Evolutionary conservation across 1,139 yeast species (phyloP).

Genomic region (Pichia sp.): DNA sequence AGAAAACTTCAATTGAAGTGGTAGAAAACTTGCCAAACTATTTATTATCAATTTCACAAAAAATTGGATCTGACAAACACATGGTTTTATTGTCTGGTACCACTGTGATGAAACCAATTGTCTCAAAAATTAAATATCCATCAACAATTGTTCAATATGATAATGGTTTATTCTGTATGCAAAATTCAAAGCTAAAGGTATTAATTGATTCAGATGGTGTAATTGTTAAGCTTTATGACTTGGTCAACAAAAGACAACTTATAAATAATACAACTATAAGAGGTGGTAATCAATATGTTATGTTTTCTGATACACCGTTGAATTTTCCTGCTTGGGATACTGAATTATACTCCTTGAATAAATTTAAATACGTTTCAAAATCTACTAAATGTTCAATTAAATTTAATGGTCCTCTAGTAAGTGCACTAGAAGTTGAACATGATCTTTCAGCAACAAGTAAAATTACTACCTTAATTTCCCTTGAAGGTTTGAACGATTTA

Average conservation of each 20-base stretch:
- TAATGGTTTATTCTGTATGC: conserved; percentile 40
- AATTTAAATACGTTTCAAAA: conserved; percentile 49
- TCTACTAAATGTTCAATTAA: conserved; percentile 42
- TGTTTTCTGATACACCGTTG: conserved; percentile 86
- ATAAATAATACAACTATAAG: conserved; percentile 46
- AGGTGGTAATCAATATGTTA: conserved; percentile 73
- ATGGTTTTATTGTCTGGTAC: conserved; percentile 20
- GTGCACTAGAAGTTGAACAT: conserved; percentile 57
- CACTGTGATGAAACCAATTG: conserved; percentile 23
- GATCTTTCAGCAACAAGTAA: conserved; percentile 50
- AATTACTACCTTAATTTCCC: conserved; percentile 64
- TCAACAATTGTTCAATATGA: conserved; percentile 38
- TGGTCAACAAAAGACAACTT: conserved; percentile 56
- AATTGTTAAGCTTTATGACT: conserved; percentile 61
- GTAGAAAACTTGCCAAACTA: conserved; percentile 27
- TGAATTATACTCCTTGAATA: conserved; percentile 75
- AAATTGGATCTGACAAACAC: conserved; percentile 6
- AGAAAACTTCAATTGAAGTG: conserved; percentile 48
- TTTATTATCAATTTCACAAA: conserved; percentile 18
- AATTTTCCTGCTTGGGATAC: conserved; percentile 98
- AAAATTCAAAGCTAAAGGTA: conserved; percentile 58
- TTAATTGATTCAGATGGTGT: conserved; percentile 55
- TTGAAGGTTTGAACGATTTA: conserved; percentile 47
- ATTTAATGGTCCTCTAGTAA: conserved; percentile 51
- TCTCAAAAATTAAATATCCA: conserved; percentile 33